Percentiles rank a stretch among this genome's conserved stretches.
phyloP scores from a whole-genome alignment of 1,284 basidiomycete genomes.

The Ceratobasidium theobromae region DNA sequence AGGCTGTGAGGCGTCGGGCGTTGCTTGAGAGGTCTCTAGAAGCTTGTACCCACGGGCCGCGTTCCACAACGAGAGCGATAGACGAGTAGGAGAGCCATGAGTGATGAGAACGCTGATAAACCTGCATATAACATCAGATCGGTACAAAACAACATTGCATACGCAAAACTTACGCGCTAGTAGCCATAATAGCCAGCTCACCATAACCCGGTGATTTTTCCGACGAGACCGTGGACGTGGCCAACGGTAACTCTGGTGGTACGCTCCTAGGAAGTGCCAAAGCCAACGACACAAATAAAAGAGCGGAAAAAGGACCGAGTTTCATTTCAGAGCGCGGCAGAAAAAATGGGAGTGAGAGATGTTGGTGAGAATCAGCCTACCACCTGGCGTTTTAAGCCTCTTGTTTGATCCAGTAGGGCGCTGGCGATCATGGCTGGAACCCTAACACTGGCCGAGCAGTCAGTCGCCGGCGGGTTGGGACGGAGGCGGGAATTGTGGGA shows the following conservation, averaged over 20 bases:
- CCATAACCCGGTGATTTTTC: neutral
- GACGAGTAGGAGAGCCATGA: neutral
- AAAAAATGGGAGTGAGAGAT: neutral
- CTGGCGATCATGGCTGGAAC: no score
- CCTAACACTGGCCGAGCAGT: no score
- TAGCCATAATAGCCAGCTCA: neutral
- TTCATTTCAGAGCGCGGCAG: neutral
- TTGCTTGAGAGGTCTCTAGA: neutral
- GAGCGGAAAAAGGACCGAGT: neutral
- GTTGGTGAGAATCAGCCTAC: neutral
- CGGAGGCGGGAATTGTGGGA: no score
- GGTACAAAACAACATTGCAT: neutral
- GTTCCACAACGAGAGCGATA: neutral
- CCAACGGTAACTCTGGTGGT: no score
- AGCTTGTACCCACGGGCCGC: neutral
- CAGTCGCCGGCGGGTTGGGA: no score
- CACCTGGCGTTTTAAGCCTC: neutral
- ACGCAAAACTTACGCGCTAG: neutral
- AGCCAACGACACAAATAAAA: neutral
- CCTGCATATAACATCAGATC: neutral
- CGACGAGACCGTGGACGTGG: neutral
- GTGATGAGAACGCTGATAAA: neutral
- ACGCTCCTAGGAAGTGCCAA: neutral
- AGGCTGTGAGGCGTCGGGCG: neutral
- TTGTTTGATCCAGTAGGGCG: no score